Percentiles rank a stretch among this genome's conserved stretches.
Evolutionary conservation across 2,329 filamentous ascomycete genomes (phyloP).

Genomic region (Fonsecaea pedrosoi): DNA sequence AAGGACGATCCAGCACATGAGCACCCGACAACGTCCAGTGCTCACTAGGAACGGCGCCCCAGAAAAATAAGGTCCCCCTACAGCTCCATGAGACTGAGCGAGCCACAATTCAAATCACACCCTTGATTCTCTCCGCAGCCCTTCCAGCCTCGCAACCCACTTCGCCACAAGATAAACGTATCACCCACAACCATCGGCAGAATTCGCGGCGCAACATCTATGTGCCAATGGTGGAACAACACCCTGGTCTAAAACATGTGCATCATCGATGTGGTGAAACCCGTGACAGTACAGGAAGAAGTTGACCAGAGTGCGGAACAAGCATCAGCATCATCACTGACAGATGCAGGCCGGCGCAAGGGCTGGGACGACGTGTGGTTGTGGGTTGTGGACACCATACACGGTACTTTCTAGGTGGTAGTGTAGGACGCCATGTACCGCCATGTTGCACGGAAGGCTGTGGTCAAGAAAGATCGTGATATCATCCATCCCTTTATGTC

Average conservation of each 20-base stretch:
- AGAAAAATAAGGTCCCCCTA: background rate
- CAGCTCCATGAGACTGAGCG: background rate
- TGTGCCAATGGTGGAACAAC: background rate
- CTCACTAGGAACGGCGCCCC: background rate
- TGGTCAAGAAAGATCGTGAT: too few species aligned
- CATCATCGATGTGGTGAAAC: slow-evolving; percentile 17
- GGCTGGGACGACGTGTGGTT: too few species aligned
- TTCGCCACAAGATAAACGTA: background rate
- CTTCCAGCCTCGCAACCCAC: slow-evolving; percentile 1
- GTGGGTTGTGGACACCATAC: too few species aligned
- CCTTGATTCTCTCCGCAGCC: slow-evolving; percentile 25
- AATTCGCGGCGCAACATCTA: slow-evolving; percentile 1
- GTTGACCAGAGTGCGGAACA: background rate
- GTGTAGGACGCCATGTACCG: too few species aligned
- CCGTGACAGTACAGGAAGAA: slow-evolving; percentile 11
- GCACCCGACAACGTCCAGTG: background rate
- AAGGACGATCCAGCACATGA: slow-evolving; percentile 26
- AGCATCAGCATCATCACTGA: background rate
- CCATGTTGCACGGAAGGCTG: too few species aligned
- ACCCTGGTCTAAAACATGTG: slow-evolving; percentile 12
- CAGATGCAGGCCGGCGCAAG: too few species aligned
- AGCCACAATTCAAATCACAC: slow-evolving; percentile 16
- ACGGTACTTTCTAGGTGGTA: too few species aligned
- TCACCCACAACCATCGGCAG: slow-evolving; percentile 11
- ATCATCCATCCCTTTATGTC: too few species aligned